These are phyloP conservation scores for Apiospora aurea DNA, from an alignment of 2,329 filamentous ascomycete species.

Conservation along the genomic window DNA sequence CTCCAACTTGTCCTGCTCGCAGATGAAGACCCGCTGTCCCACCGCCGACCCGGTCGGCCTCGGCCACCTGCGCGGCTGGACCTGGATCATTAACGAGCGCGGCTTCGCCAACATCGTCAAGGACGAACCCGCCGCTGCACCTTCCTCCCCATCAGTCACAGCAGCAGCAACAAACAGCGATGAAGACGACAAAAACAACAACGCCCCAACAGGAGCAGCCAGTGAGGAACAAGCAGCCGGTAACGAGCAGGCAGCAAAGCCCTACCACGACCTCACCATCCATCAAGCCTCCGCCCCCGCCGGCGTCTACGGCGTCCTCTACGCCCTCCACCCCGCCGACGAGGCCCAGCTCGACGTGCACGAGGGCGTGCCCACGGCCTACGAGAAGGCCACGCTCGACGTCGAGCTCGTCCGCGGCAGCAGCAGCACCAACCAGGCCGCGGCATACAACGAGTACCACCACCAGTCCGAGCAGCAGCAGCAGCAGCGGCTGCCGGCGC, in stretches of 20 bases:
- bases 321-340: constrained; percentile 57
- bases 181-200: too few species aligned
- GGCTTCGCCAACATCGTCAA: constrained; percentile 73
- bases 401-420: constrained; percentile 37
- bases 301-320: constrained; percentile 65
- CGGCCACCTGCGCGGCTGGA: constrained; percentile 62
- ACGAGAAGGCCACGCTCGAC: constrained; percentile 59
- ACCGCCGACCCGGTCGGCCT: constrained; percentile 62
- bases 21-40: constrained; percentile 71
- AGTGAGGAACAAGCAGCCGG: not conserved
- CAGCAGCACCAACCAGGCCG: constrained; percentile 27
- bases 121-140: not conserved
- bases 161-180: not conserved
- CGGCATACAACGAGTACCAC: not conserved
- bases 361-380: constrained; percentile 70
- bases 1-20: constrained; percentile 70
- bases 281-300: not conserved
- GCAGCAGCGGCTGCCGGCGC: constrained; percentile 43
- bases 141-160: not conserved
- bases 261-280: not conserved
- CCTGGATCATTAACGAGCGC: constrained; percentile 71
- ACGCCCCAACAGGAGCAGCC: not conserved
- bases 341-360: constrained; percentile 60
- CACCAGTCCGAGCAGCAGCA: too few species aligned
- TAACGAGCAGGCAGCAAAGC: not conserved